phyloP scores from a whole-genome alignment of 2,329 filamentous ascomycete species.

The Xylariaceae sp. region DNA sequence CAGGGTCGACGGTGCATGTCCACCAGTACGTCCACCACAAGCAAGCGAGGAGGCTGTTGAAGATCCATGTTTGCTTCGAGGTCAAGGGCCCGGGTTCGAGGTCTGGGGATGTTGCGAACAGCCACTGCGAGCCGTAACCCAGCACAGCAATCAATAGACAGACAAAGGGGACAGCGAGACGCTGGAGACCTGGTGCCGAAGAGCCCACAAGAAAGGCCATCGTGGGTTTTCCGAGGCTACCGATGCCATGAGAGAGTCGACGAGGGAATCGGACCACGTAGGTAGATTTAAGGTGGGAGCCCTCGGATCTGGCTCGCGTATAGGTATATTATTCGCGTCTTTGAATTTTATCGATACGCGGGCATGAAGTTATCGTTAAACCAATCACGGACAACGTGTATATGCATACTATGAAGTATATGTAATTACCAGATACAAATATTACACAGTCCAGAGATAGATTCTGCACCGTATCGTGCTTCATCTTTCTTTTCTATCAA shows the following conservation, averaged over 20 bases:
- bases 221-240: slow-evolving; percentile 1
- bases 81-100: slow-evolving; percentile 57
- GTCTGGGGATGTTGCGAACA: slow-evolving; percentile 56
- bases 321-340: not conserved
- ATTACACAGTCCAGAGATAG: too few species aligned
- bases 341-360: not conserved
- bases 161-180: slow-evolving; percentile 63
- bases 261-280: not conserved
- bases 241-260: slow-evolving; percentile 9
- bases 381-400: not conserved
- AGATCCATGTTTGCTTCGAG: slow-evolving; percentile 49
- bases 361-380: not conserved
- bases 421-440: not conserved
- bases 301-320: not conserved
- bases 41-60: slow-evolving; percentile 60
- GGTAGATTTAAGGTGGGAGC: not conserved
- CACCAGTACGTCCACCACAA: slow-evolving; percentile 66
- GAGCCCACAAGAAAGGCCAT: slow-evolving; percentile 33
- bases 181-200: slow-evolving; percentile 36
- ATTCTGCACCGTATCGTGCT: too few species aligned
- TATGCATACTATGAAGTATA: too few species aligned
- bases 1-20: slow-evolving; percentile 53
- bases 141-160: slow-evolving; percentile 62
- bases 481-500: too few species aligned
- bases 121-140: slow-evolving; percentile 64